Base-by-base conservation (phyloP, 2,329 filamentous ascomycete species). In the Beauveria scarabaeidicola region DNA sequence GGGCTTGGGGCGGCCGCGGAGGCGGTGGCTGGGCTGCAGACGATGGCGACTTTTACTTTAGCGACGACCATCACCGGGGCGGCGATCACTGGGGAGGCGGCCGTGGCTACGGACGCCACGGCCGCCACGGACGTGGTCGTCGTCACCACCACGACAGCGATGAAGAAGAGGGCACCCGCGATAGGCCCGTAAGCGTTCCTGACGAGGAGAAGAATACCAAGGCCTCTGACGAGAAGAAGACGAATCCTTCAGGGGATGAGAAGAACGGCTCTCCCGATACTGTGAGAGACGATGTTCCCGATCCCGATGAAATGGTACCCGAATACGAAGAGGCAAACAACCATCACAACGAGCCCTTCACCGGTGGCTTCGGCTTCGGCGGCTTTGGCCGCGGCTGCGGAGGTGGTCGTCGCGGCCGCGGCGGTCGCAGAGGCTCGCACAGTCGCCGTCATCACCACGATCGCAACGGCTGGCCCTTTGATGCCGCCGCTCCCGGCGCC, bases 241-340 rank as follows among this genome's bases (percentile, higher is more conserved):
- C 2, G 6, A 36, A 25, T 10, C 1, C 64, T 23, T 54, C 61
- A 53, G 64, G 69, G 47, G 65, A 67, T 19, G 71, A 74, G 48
- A 74, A 69, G 66, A 69, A 70, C n/a, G 65, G 66, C 47, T 69
- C 72, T 19, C 66, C 73, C 6, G 73, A 74, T 23, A 73, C 71
- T 53, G 59, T 67, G 64, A 63, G 25, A 36, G 67, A 67, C 1
- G 64, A 69, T 21, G 64, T 64, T 15, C 69, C 69, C 40, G 72
- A 70, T 44, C 70, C 70, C 2, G 71, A 69, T 8, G 72, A 70
- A 41, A 68, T 70, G 52, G 64, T 64, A 5, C 70, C 68, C 17
- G 70, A 73, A 23, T 69, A 73, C 21, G 69, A 70, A 43, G 63
- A 64, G 36, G 36, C 38, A 9, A 6, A 1, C 44, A 48, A 40